Conservation (phyloP, 2,329 filamentous ascomycete genomes). For the Scleromitrula shiraiana region DNA sequence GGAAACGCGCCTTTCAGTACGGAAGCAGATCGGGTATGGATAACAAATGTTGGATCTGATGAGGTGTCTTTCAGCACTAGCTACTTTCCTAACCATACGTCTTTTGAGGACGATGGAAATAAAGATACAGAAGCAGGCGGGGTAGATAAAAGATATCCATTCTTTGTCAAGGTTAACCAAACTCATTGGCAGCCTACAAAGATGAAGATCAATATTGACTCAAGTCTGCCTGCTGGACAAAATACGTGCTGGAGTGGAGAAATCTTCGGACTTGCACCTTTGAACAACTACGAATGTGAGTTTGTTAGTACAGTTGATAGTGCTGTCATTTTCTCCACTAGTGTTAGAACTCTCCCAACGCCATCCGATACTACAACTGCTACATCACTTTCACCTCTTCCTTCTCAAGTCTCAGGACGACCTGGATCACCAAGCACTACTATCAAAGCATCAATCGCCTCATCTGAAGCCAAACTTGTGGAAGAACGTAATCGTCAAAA, state of each 20-base stretch:
- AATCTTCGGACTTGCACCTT: slow-evolving; percentile 60
- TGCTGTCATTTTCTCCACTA: slow-evolving; percentile 61
- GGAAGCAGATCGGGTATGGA: slow-evolving; percentile 68
- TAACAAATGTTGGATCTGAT: slow-evolving; percentile 70
- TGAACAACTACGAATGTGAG: slow-evolving; percentile 72
- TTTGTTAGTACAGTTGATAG: slow-evolving; percentile 63
- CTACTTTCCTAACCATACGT: slow-evolving; percentile 43
- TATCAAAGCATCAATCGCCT: slow-evolving; percentile 66
- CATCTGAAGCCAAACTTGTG: slow-evolving; percentile 60
- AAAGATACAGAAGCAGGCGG: slow-evolving; percentile 31
- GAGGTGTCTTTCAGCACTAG: slow-evolving; percentile 71
- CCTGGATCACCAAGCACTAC: slow-evolving; percentile 72
- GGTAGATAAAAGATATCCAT: slow-evolving; percentile 64
- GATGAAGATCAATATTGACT: slow-evolving; percentile 46
- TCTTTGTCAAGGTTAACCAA: slow-evolving; percentile 72
- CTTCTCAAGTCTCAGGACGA: slow-evolving; percentile 52
- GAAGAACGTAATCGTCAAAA: slow-evolving; percentile 65
- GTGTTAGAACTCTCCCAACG: slow-evolving; percentile 40
- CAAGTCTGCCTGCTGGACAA: slow-evolving; percentile 30
- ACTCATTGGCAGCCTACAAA: slow-evolving; percentile 72
- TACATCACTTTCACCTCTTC: slow-evolving; percentile 27
- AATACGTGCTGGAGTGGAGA: slow-evolving; percentile 61
- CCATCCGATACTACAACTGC: slow-evolving; percentile 27
- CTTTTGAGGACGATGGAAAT: slow-evolving; percentile 30
- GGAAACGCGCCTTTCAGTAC: slow-evolving; percentile 66